A percentile compares a stretch with the other conserved stretches of the same genome.
Conservation (phyloP, 2,329 filamentous ascomycete species). For the Ilyonectria robusta region DNA sequence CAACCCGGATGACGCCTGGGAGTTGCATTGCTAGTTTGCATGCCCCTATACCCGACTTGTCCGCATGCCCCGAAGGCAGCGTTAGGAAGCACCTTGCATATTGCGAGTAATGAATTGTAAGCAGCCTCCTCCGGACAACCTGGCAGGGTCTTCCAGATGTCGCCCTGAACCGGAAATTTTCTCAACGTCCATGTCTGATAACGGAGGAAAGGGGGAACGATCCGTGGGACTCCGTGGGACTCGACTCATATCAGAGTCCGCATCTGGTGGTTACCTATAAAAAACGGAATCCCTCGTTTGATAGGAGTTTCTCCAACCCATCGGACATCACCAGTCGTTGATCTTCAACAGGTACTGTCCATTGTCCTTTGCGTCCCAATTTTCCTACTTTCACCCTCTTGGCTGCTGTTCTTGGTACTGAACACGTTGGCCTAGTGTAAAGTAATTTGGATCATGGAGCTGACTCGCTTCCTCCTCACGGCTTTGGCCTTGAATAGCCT, state of each 20-base stretch:
- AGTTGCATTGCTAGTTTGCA: conserved; percentile 4
- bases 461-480: conserved; percentile 15
- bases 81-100: neutral
- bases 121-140: neutral
- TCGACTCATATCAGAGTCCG: neutral
- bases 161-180: too few relatives aligned
- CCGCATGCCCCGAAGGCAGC: neutral
- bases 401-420: neutral
- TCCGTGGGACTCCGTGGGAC: neutral
- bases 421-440: neutral
- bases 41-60: conserved; percentile 7
- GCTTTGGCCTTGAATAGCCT: conserved; percentile 12
- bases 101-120: neutral
- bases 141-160: neutral
- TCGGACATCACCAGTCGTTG: neutral
- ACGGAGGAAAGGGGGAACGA: neutral
- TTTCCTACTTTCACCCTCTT: neutral
- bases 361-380: too few relatives aligned
- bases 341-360: neutral
- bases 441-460: conserved; percentile 2
- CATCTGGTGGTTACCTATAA: neutral
- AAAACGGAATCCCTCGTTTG: neutral
- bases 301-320: neutral
- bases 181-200: neutral
- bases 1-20: neutral